phyloP scores from a whole-genome alignment of 139 green algal species.

The Chlorella ohadii region DNA sequence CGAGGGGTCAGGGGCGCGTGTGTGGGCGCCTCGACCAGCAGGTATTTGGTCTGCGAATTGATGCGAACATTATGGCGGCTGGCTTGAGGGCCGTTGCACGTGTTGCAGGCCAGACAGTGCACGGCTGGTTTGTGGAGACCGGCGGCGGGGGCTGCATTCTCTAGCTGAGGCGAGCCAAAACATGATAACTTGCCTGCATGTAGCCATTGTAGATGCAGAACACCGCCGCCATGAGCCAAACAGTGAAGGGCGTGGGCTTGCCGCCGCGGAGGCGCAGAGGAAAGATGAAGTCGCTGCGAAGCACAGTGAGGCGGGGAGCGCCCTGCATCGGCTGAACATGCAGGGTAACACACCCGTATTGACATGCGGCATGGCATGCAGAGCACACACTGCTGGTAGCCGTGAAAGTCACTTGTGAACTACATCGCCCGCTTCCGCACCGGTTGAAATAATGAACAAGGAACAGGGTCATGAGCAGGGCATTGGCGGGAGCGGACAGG shows the following conservation, averaged over 20 bases:
- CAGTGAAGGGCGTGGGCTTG: slow-evolving; percentile 66
- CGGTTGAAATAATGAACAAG: slow-evolving; percentile 54
- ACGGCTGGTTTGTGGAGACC: no score
- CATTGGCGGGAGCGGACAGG: slow-evolving; percentile 32
- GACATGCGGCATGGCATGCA: no score
- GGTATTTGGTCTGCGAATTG: slow-evolving; percentile 32
- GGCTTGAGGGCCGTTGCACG: no score
- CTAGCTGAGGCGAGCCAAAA: neutral
- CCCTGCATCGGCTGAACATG: no score
- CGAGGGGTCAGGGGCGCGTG: neutral
- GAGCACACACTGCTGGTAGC: no score
- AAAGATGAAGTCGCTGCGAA: slow-evolving; percentile 58
- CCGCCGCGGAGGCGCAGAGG: slow-evolving; percentile 56
- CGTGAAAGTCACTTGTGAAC: no score
- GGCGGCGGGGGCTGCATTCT: neutral
- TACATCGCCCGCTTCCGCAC: no score
- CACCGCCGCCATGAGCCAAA: slow-evolving; percentile 58
- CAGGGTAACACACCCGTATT: no score
- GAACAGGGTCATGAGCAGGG: slow-evolving; percentile 39
- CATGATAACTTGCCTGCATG: slow-evolving; percentile 60
- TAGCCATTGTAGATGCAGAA: slow-evolving; percentile 84
- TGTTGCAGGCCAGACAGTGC: no score
- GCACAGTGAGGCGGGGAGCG: no score
- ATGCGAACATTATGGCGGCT: no score
- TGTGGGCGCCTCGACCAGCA: slow-evolving; percentile 34